These are phyloP conservation scores for Brassica nigra DNA, from an alignment of 345 rosid species.

Conservation along the genomic window DNA sequence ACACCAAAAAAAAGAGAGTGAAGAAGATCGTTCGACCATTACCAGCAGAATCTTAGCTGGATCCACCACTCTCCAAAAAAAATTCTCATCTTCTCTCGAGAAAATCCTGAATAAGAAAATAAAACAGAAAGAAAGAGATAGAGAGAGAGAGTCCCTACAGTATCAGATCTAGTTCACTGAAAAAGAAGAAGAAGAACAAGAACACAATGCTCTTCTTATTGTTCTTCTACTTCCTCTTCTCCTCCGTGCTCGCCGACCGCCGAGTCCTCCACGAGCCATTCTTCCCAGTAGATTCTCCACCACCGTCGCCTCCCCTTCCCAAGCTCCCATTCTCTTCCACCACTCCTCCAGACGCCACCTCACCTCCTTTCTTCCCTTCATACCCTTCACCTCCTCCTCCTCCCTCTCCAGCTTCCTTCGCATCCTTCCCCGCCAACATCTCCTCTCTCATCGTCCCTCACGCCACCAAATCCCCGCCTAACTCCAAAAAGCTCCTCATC, in stretches of 20 bases:
- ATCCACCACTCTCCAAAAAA: slow-evolving; percentile 29
- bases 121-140: slow-evolving; percentile 8
- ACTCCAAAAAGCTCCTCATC: slow-evolving; percentile 54
- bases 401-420: slow-evolving; percentile 63
- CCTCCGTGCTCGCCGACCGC: slow-evolving; percentile 41
- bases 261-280: slow-evolving; percentile 82
- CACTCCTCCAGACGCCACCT: slow-evolving; percentile 47
- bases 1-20: not conserved
- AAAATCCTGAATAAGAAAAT: slow-evolving; percentile 17
- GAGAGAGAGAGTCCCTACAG: not conserved
- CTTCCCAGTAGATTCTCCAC: slow-evolving; percentile 50
- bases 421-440: slow-evolving; percentile 92
- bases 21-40: slow-evolving; percentile 32
- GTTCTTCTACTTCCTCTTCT: slow-evolving; percentile 12
- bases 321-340: slow-evolving; percentile 59
- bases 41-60: slow-evolving; percentile 87
- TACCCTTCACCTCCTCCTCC: slow-evolving; percentile 81
- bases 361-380: slow-evolving; percentile 76
- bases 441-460: slow-evolving; percentile 82
- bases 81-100: not conserved
- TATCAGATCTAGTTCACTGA: slow-evolving; percentile 16
- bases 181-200: slow-evolving; percentile 17
- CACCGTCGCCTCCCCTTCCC: slow-evolving; percentile 57
- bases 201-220: slow-evolving; percentile 53
- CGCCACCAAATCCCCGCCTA: slow-evolving; percentile 47